Percentiles rank a stretch among this genome's conserved stretches.
Conservation (phyloP, 306 rosid genomes). For the Casuarina cunninghamiana region DNA sequence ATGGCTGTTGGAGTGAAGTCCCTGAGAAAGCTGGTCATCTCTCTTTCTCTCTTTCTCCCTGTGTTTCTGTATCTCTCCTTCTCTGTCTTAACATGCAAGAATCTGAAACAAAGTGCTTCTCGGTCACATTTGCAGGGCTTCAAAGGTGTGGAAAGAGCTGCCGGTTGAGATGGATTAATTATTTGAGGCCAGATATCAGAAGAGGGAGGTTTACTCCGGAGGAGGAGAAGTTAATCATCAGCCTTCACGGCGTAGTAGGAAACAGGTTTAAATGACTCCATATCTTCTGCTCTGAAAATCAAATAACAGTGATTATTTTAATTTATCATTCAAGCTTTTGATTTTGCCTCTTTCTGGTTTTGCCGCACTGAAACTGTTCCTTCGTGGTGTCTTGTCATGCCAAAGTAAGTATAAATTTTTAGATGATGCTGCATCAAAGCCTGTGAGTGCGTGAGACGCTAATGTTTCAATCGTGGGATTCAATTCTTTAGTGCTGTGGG, state of each 20-base stretch:
- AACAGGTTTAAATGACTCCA: conserved; percentile 58
- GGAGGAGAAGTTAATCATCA: conserved; percentile 92
- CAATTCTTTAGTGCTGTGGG: neutral
- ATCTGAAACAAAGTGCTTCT: neutral
- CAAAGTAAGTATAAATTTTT: neutral
- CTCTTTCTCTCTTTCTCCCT: neutral
- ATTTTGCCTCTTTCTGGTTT: neutral
- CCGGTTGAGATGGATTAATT: conserved; percentile 94
- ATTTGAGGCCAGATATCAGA: conserved; percentile 96
- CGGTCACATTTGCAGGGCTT: conserved; percentile 54
- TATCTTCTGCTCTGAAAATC: no score
- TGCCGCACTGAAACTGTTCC: neutral
- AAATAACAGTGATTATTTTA: no score
- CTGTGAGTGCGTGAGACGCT: neutral
- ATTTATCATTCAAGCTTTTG: no score
- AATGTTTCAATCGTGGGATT: neutral
- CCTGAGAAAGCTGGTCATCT: conserved; percentile 90
- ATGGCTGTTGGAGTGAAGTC: conserved; percentile 99
- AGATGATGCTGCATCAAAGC: neutral
- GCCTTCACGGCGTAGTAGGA: conserved; percentile 95
- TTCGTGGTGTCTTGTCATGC: neutral
- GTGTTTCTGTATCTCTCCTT: neutral
- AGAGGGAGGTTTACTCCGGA: conserved; percentile 95
- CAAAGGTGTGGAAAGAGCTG: conserved; percentile 99
- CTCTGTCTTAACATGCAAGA: neutral